Evolutionary conservation across 2,329 filamentous ascomycete genomes (phyloP).

Genomic region (Coniella lustricola): DNA sequence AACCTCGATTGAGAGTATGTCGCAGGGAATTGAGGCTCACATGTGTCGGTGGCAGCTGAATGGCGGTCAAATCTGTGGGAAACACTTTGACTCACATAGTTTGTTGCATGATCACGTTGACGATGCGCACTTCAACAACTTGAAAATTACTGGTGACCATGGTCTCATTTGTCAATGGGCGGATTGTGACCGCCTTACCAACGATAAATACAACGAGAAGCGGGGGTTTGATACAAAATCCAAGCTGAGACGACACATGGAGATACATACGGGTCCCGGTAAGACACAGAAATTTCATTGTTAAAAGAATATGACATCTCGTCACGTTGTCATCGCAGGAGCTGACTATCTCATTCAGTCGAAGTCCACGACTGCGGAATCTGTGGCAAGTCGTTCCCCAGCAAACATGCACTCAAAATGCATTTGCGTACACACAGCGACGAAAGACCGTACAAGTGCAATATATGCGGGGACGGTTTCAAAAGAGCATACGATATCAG

Average conservation of each 20-base stretch:
- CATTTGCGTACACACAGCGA: constrained; percentile 62
- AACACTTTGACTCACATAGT: constrained; percentile 4
- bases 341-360: constrained; percentile 32
- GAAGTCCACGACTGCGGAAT: constrained; percentile 51
- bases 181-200: constrained; percentile 40
- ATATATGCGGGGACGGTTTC: constrained; percentile 46
- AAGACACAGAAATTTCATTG: constrained; percentile 25
- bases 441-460: constrained; percentile 56
- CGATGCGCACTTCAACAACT: constrained; percentile 13
- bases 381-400: constrained; percentile 55
- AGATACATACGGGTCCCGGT: constrained; percentile 56
- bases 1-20: background rate
- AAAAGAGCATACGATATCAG: constrained; percentile 1
- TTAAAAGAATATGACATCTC: background rate
- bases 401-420: constrained; percentile 60
- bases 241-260: constrained; percentile 59
- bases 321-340: background rate
- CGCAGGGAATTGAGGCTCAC: background rate
- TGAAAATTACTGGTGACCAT: constrained; percentile 7
- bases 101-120: constrained; percentile 14
- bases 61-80: constrained; percentile 1
- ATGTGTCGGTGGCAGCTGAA: constrained; percentile 6
- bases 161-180: constrained; percentile 10
- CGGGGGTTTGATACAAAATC: constrained; percentile 51
- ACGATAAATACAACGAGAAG: constrained; percentile 33